phyloP scores from a whole-genome alignment of 2,329 filamentous ascomycete species.

The Trichoderma sp. region DNA sequence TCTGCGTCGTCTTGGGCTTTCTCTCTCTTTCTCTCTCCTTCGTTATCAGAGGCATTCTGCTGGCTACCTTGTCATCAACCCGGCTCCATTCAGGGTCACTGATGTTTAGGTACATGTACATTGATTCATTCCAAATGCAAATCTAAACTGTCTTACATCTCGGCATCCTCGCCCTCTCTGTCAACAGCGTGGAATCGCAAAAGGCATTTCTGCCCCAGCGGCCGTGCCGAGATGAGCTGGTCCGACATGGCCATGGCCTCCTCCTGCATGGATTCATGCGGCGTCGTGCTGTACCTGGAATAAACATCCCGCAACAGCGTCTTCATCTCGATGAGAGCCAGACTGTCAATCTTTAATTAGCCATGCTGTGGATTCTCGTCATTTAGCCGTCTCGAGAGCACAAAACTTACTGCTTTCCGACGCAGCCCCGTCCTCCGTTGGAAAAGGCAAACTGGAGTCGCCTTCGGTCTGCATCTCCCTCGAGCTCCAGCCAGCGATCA shows the following conservation, averaged over 20 bases:
- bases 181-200: constrained; percentile 45
- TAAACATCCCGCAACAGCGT: constrained; percentile 61
- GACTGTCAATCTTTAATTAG: constrained; percentile 24
- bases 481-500: constrained; percentile 74
- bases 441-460: constrained; percentile 64
- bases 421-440: constrained; percentile 61
- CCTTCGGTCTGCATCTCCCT: constrained; percentile 69
- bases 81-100: not conserved
- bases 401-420: constrained; percentile 61
- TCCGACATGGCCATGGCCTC: constrained; percentile 63
- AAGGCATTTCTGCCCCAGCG: constrained; percentile 56
- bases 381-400: not conserved
- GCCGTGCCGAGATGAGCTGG: constrained; percentile 64
- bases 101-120: no score
- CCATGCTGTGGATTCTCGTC: no score
- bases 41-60: not conserved
- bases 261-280: constrained; percentile 51
- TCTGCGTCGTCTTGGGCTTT: not conserved
- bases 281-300: constrained; percentile 52
- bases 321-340: constrained; percentile 68
- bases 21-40: no score
- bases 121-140: not conserved
- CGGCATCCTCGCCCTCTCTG: not conserved
- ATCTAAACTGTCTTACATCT: not conserved
- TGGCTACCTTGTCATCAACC: no score